Conservation (phyloP, 2,329 filamentous ascomycete genomes). For the Diaporthe citrichinensis region DNA sequence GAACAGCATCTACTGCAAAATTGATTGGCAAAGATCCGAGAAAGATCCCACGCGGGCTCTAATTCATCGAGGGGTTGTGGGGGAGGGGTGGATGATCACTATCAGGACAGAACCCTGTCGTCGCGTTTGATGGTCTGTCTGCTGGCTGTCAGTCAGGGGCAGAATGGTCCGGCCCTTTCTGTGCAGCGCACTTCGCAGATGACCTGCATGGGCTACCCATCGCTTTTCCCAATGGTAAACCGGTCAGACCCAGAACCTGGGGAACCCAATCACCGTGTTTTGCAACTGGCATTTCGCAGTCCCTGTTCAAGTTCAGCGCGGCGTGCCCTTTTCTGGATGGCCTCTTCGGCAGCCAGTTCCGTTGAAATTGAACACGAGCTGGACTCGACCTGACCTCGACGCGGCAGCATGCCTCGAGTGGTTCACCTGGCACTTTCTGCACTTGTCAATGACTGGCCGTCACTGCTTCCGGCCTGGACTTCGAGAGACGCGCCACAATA, state of each 20-base stretch:
- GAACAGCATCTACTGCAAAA: constrained; percentile 33
- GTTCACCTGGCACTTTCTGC: background rate
- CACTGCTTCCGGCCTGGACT: constrained; percentile 22
- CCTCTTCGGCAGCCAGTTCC: background rate
- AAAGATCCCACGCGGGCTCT: constrained; percentile 24
- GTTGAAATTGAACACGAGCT: constrained; percentile 5
- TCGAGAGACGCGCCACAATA: constrained; percentile 37
- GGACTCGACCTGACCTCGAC: constrained; percentile 16
- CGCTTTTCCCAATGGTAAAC: constrained; percentile 25
- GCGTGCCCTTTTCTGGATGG: background rate
- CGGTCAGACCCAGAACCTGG: constrained; percentile 28
- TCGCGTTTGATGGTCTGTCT: constrained; percentile 21
- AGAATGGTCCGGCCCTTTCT: background rate
- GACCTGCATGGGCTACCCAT: constrained; percentile 29
- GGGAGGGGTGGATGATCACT: background rate
- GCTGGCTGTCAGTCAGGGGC: constrained; percentile 31
- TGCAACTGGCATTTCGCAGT: background rate
- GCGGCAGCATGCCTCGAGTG: constrained; percentile 33
- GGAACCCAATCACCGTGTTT: constrained; percentile 23
- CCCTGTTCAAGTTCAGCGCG: constrained; percentile 1
- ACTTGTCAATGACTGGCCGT: constrained; percentile 30
- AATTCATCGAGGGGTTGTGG: background rate
- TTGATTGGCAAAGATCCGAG: constrained; percentile 24
- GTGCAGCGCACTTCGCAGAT: constrained; percentile 24
- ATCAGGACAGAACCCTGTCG: background rate